Evolutionary conservation across 169 alveolate species (phyloP), one percentile per base, ranked within the genome.

Genomic region (Eimeria acervulina): DNA sequence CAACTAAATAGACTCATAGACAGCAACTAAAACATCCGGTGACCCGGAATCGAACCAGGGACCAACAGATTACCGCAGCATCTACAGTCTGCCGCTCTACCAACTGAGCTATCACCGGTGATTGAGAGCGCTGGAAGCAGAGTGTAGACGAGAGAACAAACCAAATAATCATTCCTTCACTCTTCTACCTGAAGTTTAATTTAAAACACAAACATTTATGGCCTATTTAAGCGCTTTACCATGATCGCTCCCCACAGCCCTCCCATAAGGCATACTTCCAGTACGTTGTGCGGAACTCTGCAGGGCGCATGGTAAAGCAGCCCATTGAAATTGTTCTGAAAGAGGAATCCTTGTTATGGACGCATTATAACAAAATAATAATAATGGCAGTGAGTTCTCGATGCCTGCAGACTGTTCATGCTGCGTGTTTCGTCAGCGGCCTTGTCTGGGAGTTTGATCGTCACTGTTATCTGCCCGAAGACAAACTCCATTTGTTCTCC

Each of bases 21-120:
- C 28, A 21, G 0, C 68, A 59, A 0, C 1, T 15, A 59, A 59
- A 59, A 59, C 21, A 7, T 98, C 99, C 99, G 99, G 98, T 97
- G 99, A 98, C 98, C 99, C 99, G 99, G 99, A 98, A 97, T 98
- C 99, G 99, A 98, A 98, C 99, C 99, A 98, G 98, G 98, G 99
- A 98, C 99, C 99, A 98, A 97, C 99, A 98, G 99, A 98, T 98
- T 95, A 97, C 99, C 98, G 98, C 98, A 70, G 81, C 96, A 38
- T 97, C 99, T 98, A 98, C 99, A 98, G 99, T 98, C 99, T 98
- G 99, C 98, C 99, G 99, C 99, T 98, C 99, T 98, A 98, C 99
- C 99, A 98, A 98, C 99, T 98, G 99, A 98, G 99, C 99, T 98
- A 98, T 97, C 99, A 97, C 98, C 99, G 99, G 99, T 95, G 91